Evolutionary conservation across 1,284 basidiomycete species (phyloP).

Genomic region (Schizopora paradoxa): DNA sequence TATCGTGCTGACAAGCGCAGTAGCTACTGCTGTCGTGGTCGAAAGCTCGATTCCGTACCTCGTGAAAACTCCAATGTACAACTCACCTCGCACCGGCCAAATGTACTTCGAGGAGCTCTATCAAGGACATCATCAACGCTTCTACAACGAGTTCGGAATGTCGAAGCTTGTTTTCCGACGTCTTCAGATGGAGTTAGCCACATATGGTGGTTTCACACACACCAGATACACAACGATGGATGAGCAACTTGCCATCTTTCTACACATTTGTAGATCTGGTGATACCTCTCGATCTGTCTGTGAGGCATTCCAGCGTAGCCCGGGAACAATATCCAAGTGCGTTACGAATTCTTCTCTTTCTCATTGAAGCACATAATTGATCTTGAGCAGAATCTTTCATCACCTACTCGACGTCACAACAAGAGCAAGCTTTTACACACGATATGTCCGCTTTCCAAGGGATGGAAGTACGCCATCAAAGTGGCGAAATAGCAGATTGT

Average conservation of each 20-base stretch:
- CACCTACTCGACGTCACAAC: constrained; percentile 9
- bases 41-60: not conserved
- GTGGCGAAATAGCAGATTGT: constrained; percentile 29
- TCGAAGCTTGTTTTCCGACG: constrained; percentile 14
- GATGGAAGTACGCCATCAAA: constrained; percentile 1
- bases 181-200: not conserved
- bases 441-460: constrained; percentile 24
- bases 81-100: not conserved
- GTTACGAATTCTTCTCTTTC: not conserved
- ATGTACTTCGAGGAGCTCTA: not conserved
- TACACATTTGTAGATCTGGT: constrained; percentile 4
- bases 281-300: constrained; percentile 2
- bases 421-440: constrained; percentile 14
- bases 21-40: not conserved
- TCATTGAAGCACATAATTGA: not conserved
- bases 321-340: constrained; percentile 17
- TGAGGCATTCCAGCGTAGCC: constrained; percentile 18
- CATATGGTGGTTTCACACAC: not conserved
- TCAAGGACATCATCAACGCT: constrained; percentile 6
- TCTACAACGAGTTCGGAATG: constrained; percentile 13
- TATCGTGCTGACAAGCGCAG: no score
- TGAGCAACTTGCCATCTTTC: constrained; percentile 17
- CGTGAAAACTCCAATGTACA: not conserved
- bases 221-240: constrained; percentile 1
- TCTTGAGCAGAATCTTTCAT: constrained; percentile 17